phyloP scores from a whole-genome alignment of 345 rosid species.

The Laguncularia racemosa region DNA sequence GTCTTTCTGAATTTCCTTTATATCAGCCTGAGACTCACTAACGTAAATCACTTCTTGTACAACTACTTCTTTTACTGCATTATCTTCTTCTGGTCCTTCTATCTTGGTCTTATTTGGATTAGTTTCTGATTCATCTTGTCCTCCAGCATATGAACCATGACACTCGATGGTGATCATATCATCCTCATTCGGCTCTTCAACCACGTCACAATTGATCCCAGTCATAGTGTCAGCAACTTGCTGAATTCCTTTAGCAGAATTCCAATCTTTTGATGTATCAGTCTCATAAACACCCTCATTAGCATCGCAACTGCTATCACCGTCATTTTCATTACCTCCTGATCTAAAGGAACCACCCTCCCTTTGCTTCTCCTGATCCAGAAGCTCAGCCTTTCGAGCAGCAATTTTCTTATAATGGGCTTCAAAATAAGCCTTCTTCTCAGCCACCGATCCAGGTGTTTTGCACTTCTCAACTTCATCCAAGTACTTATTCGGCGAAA shows the following conservation, averaged over 20 bases:
- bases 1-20: constrained; percentile 3
- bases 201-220: constrained; percentile 10
- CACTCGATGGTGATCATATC: constrained; percentile 21
- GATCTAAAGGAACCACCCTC: constrained; percentile 22
- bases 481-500: constrained; percentile 86
- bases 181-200: constrained; percentile 25
- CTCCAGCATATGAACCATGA: constrained; percentile 28
- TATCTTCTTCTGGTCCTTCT: constrained; percentile 28
- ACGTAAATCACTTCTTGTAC: constrained; percentile 12
- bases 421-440: constrained; percentile 88
- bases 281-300: constrained; percentile 15
- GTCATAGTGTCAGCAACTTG: constrained; percentile 22
- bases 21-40: constrained; percentile 13
- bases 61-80: constrained; percentile 17
- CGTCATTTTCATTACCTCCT: constrained; percentile 13
- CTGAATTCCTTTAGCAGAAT: constrained; percentile 27
- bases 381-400: constrained; percentile 69
- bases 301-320: constrained; percentile 21
- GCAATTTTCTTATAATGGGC: constrained; percentile 95
- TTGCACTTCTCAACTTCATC: constrained; percentile 95
- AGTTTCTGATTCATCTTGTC: background rate
- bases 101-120: background rate
- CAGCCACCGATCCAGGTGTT: constrained; percentile 91
- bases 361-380: constrained; percentile 57
- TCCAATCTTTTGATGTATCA: constrained; percentile 13